Evolutionary conservation across 2,329 filamentous ascomycete genomes (phyloP).

Genomic region (Ascosphaera acerosa): DNA sequence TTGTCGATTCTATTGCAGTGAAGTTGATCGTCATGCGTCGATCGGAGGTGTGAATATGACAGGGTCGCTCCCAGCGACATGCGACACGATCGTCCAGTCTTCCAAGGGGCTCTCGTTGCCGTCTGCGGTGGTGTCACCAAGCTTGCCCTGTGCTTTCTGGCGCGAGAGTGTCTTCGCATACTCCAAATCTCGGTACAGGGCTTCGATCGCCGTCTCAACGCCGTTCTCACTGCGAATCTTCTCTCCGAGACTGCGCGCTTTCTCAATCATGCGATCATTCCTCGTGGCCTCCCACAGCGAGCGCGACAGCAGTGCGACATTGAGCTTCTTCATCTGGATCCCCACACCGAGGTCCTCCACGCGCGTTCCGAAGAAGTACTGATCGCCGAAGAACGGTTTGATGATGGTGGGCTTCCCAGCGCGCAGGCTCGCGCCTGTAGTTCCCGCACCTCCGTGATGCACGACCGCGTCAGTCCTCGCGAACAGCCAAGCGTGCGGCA

Average conservation of each 20-base stretch:
- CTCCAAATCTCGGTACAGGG: constrained; percentile 82
- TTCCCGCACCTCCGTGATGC: constrained; percentile 86
- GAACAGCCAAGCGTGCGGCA: constrained; percentile 94
- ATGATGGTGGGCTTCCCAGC: constrained; percentile 86
- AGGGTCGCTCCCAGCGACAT: neutral
- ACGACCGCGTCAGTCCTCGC: constrained; percentile 77
- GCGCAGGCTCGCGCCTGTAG: constrained; percentile 74
- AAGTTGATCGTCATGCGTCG: too few relatives aligned
- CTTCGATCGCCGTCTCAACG: constrained; percentile 71
- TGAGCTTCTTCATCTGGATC: constrained; percentile 68
- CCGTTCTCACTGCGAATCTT: constrained; percentile 76
- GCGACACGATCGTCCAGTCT: constrained; percentile 1
- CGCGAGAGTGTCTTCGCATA: constrained; percentile 71
- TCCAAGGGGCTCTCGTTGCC: neutral
- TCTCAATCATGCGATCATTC: constrained; percentile 72
- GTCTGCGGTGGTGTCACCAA: neutral
- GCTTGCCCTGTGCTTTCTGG: constrained; percentile 13
- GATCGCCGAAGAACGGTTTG: constrained; percentile 91
- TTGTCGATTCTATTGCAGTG: too few relatives aligned
- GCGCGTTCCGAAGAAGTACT: constrained; percentile 79
- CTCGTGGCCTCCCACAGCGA: constrained; percentile 82
- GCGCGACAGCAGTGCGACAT: constrained; percentile 58
- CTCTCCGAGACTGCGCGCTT: constrained; percentile 58
- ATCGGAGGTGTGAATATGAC: neutral
- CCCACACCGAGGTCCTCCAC: constrained; percentile 89